Conservation (phyloP, 441 rosid genomes). For the Biscutella laevigata region DNA sequence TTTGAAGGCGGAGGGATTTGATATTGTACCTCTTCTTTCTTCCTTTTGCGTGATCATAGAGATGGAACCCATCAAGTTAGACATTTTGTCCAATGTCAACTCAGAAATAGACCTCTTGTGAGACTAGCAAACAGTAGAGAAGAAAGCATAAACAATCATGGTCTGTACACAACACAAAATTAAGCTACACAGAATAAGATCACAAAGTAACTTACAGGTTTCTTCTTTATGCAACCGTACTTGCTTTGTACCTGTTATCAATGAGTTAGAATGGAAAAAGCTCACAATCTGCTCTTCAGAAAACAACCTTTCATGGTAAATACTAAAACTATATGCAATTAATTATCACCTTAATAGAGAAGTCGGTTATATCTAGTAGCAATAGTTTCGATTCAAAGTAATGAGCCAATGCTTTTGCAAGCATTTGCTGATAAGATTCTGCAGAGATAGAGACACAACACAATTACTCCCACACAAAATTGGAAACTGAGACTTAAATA, state of each 20-base stretch:
- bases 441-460: constrained; percentile 18
- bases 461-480: background rate
- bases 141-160: constrained; percentile 5
- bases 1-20: background rate
- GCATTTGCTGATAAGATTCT: constrained; percentile 93
- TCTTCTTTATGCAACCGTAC: constrained; percentile 63
- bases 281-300: background rate
- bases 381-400: constrained; percentile 69
- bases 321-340: background rate
- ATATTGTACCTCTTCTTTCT: constrained; percentile 37
- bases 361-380: constrained; percentile 62
- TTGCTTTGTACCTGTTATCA: constrained; percentile 74
- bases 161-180: background rate
- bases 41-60: constrained; percentile 45
- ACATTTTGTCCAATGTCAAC: constrained; percentile 63
- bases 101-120: constrained; percentile 75
- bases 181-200: constrained; percentile 4
- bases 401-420: constrained; percentile 84
- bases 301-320: background rate
- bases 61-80: constrained; percentile 58
- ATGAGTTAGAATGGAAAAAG: background rate
- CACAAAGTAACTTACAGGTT: constrained; percentile 39
- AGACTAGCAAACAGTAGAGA: constrained; percentile 26
- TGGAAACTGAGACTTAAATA: background rate
- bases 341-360: constrained; percentile 61